Percentiles rank a stretch among this genome's conserved stretches.
phyloP scores from a whole-genome alignment of 306 rosid species.

The Rosa rugosa region DNA sequence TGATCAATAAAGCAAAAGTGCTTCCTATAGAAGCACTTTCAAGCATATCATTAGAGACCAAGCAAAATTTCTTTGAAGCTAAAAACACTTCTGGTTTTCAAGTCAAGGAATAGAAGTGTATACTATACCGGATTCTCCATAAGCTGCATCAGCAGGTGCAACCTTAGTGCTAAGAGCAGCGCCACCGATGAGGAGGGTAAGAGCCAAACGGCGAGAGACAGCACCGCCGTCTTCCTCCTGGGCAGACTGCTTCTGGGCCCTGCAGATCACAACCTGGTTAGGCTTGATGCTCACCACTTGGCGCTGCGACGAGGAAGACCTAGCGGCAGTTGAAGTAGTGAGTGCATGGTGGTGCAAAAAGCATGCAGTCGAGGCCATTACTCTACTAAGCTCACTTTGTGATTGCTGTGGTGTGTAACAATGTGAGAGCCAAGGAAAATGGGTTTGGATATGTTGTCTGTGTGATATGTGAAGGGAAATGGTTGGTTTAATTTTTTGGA shows the following conservation, averaged over 20 bases:
- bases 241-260: conserved; percentile 73
- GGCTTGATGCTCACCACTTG: conserved; percentile 48
- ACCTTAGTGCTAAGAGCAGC: conserved; percentile 87
- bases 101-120: background rate
- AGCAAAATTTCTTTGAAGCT: background rate
- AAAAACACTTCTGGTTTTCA: background rate
- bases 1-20: background rate
- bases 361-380: conserved; percentile 85
- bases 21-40: background rate
- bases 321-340: conserved; percentile 37
- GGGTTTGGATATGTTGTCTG: conserved; percentile 30
- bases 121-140: conserved; percentile 79
- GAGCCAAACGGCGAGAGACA: conserved; percentile 85
- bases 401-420: conserved; percentile 1
- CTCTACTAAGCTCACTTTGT: background rate
- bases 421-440: conserved; percentile 28
- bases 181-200: conserved; percentile 75
- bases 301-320: conserved; percentile 51
- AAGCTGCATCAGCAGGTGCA: conserved; percentile 93
- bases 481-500: conserved; percentile 40
- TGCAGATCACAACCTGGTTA: conserved; percentile 54
- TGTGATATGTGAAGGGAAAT: conserved; percentile 38
- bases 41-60: background rate
- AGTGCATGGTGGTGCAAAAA: conserved; percentile 86
- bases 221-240: conserved; percentile 39